Evolutionary conservation across 1,284 basidiomycete species (phyloP), one percentile per base, ranked within the genome.

Genomic region (Cerioporus squamosus): DNA sequence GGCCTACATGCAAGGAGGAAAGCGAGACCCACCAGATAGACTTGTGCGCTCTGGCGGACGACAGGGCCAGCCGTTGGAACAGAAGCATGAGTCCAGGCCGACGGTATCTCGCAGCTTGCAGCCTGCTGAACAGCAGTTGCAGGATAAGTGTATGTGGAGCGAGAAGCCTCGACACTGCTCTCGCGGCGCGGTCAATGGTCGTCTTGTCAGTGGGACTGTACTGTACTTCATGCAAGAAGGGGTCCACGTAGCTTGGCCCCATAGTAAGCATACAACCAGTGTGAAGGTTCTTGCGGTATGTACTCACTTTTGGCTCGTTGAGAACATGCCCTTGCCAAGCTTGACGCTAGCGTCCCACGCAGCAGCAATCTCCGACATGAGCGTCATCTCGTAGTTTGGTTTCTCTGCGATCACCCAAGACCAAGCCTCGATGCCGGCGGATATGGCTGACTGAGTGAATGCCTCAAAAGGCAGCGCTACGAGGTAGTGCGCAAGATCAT

Each of bases 401-500:
- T 93, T 87, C 70, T 96, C 93, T 17, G 93, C 88, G 49, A 98
- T 93, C 0, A 98, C 81, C 97, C 96, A 98, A 2, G 93, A 94
- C 97, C 97, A 99, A 5, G 94, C 91, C 71, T 98, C 95, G 50
- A 95, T 90, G 0, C 94, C 96, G 1, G 92, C 86, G 9, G 91
- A 84, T 58, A 98, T 86, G 0, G 95, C 86, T 5, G 91, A 81
- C 1, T 95, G 94, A 0, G 93, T 95, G 66, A 95, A 95, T 3
- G 94, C 88, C 55, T 91, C 90, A 67, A 98, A 93, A 0, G 97
- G 97, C 17, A 99, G 75, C 24, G 84, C 83, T 8, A 99, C 95
- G 24, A 99, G 79, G 70, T 93, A 91, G 72, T 95, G 91, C 3
- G 99, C 77, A 9, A 99, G 80, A 39, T 93, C 92, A 68, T 91